Base-by-base conservation (phyloP, 2,329 filamentous ascomycete genomes). In the Fusarium penzigii region DNA sequence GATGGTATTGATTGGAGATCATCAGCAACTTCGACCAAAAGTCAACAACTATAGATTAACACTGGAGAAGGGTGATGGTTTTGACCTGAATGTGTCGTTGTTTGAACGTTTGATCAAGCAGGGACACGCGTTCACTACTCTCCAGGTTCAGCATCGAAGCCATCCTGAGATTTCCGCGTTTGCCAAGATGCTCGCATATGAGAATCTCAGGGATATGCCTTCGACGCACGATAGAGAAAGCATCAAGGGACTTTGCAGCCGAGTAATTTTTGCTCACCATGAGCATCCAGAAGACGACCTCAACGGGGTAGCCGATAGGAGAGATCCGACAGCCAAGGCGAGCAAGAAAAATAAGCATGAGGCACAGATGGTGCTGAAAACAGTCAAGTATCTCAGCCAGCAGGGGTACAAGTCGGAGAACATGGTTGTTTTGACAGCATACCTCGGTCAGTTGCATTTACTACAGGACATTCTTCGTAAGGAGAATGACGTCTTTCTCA, bases 1-100 rank as follows among this genome's bases (percentile, higher is more conserved):
- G 39, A 65, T 90, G 1, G 78, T 90, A 1, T 67, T 89, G 2
- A 90, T 91, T 11, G 88, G 88, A 1, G 88, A 91, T 48, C 87
- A 91, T 64, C 81, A 87, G 49, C 88, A 91, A 56, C 76, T 91
- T 0, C 81, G 87, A 0, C 88, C 88, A 0, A 89, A 90, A 59
- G 75, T 83, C 48, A 81, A 79, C 36, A 85, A 80, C 47, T 89
- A 84, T 57, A 68, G 66, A 0, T 67, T 91, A 0, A 83, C 76
- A 0, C 78, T 86, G 0, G 87, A 90, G 56, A 80, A 82, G 17
- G 85, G 84, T 0, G 75, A 82, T 7, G 86, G 87, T 0, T 90
- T 80, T 58, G 78, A 90, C 51, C 74, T 90, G 2, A 87, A 90
- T 55, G 66, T 78, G 2, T 90, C 87, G 0, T 65, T 90, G 0